Percentiles rank a stretch among this genome's conserved stretches.
These are phyloP conservation scores for Remersonia thermophila DNA, from an alignment of 2,329 filamentous ascomycete genomes.

Conservation along the genomic window DNA sequence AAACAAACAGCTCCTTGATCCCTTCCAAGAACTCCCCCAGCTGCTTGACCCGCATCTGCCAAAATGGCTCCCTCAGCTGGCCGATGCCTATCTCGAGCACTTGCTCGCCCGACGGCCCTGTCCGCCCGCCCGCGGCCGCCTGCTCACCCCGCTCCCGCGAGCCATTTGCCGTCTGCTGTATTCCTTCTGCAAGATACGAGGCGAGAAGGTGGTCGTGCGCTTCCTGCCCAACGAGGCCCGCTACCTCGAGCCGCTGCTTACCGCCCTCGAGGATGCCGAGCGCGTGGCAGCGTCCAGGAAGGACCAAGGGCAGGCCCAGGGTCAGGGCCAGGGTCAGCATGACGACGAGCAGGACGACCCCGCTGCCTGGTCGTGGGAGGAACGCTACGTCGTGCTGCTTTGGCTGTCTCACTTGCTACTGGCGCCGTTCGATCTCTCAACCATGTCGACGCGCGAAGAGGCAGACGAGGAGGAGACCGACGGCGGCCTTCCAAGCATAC, in stretches of 20 bases:
- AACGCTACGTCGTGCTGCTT: conserved; percentile 73
- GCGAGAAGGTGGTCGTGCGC: conserved; percentile 80
- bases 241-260: conserved; percentile 69
- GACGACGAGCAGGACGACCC: neutral
- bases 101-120: conserved; percentile 35
- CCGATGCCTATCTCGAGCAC: conserved; percentile 62
- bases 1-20: conserved; percentile 55
- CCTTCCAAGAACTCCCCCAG: conserved; percentile 92
- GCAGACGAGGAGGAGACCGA: conserved; percentile 32
- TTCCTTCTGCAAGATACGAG: conserved; percentile 85
- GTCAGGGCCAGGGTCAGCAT: too few relatives aligned
- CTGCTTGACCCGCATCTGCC: conserved; percentile 77
- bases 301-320: neutral
- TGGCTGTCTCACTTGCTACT: conserved; percentile 78
- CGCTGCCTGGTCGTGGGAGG: conserved; percentile 60
- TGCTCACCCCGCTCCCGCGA: conserved; percentile 45
- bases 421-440: conserved; percentile 80
- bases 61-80: conserved; percentile 59
- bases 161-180: conserved; percentile 76
- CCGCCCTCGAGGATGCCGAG: conserved; percentile 55
- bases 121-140: conserved; percentile 21
- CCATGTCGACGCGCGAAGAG: conserved; percentile 56
- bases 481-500: conserved; percentile 19
- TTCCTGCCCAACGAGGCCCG: conserved; percentile 85
- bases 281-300: conserved; percentile 3